Base-by-base conservation (phyloP, 495 filamentous ascomycete species). In the Penicillium coprophilum region DNA sequence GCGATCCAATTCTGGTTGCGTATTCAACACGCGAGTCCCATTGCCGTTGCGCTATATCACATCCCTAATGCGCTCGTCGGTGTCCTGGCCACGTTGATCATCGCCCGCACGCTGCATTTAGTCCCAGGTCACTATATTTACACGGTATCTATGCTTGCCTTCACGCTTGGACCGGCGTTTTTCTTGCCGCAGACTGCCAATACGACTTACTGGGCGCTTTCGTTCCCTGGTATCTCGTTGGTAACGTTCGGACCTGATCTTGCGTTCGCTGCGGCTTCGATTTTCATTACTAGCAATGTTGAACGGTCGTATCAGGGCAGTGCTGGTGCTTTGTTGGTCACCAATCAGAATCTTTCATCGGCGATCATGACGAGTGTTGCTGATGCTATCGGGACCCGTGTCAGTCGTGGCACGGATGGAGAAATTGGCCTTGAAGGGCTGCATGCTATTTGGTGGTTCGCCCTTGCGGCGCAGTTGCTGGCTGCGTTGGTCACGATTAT, bases 381-480 rank as follows among this genome's bases (percentile, higher is more conserved):
- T 3, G 76, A 78, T 62, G 67, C 70, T 4, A 76, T 80, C 31
- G 77, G 77, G 3, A 67, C 71, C 1, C 67, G 70, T 17, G 68
- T 79, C 12, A 68, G 73, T 38, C 56, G 47, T 7, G 55, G 66
- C 5, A 61, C 72, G 0, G 54, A 67, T 49, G 74, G 72, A 7
- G 62, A 72, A 53, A 61, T 77, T 41, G 74, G 69, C 8, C 59
- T 79, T 11, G 43, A 72, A 24, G 73, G 75, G 12, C 50, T 79
- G 10, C 67, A 61, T 20, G 73, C 75, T 1, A 73, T 75, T 38
- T 80, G 77, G 76, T 80, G 76, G 75, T 77, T 80, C 63, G 73
- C 67, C 1, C 57, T 80, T 20, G 73, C 52, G 7, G 62, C 64
- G 3, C 60, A 73, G n/a, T 24, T 77, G 32, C 39, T 63, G 47